Evolutionary conservation across 2,329 filamentous ascomycete species (phyloP).

Genomic region (Ilyonectria robusta): DNA sequence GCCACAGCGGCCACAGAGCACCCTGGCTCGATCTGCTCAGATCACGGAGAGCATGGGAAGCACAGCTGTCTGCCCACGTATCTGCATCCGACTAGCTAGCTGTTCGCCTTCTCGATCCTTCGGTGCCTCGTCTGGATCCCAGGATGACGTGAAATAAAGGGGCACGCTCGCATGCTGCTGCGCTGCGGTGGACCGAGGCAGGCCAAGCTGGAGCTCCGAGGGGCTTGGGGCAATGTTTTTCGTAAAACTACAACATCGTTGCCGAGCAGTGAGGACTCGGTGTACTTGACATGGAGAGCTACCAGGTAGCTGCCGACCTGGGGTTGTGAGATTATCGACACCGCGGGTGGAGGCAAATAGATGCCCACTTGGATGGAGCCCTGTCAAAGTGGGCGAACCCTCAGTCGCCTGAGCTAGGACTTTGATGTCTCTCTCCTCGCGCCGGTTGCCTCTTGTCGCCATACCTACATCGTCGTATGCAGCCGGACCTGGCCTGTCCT

Average conservation of each 20-base stretch:
- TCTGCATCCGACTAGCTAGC: conserved; percentile 18
- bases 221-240: background rate
- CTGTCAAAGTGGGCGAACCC: background rate
- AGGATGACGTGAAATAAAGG: conserved; percentile 6
- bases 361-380: background rate
- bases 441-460: conserved; percentile 12
- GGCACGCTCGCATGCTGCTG: conserved; percentile 10
- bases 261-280: background rate
- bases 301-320: conserved; percentile 7
- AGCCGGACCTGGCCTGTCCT: conserved; percentile 10
- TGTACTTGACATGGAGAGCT: conserved; percentile 25
- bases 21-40: conserved; percentile 28
- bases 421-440: conserved; percentile 19
- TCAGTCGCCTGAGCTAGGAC: conserved; percentile 22
- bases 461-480: conserved; percentile 1
- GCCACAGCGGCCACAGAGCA: conserved; percentile 4
- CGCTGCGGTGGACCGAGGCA: conserved; percentile 14
- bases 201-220: conserved; percentile 31
- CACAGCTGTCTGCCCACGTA: conserved; percentile 19
- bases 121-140: conserved; percentile 1
- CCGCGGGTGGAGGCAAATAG: background rate
- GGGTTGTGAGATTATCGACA: conserved; percentile 17
- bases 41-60: conserved; percentile 20
- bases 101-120: conserved; percentile 17
- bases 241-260: conserved; percentile 6